These are phyloP conservation scores for Chlamydomonas asymmetrica DNA, from an alignment of 139 green algal genomes.

Conservation along the genomic window DNA sequence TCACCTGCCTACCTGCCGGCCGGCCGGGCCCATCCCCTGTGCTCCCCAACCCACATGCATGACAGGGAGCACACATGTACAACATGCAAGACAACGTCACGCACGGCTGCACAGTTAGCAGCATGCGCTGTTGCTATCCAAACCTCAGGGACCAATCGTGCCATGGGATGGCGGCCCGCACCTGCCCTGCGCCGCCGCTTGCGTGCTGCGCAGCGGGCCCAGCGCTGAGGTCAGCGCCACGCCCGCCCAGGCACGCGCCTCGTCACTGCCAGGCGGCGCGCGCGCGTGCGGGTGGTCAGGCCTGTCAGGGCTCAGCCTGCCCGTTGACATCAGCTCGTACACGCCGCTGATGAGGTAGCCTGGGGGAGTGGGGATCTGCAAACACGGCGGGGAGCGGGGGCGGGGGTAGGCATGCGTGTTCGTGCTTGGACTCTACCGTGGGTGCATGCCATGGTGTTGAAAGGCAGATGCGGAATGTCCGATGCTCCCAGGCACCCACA, in stretches of 20 bases:
- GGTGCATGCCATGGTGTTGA: neutral
- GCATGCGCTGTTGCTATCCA: neutral
- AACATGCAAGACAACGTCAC: neutral
- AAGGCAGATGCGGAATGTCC: neutral
- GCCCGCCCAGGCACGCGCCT: neutral
- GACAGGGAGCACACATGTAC: neutral
- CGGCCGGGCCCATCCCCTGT: neutral
- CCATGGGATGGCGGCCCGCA: neutral
- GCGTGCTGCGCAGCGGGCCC: neutral
- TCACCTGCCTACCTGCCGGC: too few species aligned
- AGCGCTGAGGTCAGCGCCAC: too few species aligned
- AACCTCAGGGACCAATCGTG: neutral
- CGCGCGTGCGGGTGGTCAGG: constrained; percentile 27
- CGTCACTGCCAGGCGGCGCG: too few species aligned
- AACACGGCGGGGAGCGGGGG: neutral
- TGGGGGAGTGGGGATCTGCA: neutral
- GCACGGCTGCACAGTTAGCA: neutral
- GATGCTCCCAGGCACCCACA: neutral
- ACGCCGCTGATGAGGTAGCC: constrained; percentile 28
- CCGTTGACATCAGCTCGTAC: constrained; percentile 43
- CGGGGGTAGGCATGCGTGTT: neutral
- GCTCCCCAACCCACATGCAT: neutral
- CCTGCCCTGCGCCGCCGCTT: neutral
- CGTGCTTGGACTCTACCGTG: neutral
- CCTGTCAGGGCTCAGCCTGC: constrained; percentile 26